These are phyloP conservation scores for Flagelloscypha sp. DNA, from an alignment of 768 basidiomycete genomes.

Conservation along the genomic window DNA sequence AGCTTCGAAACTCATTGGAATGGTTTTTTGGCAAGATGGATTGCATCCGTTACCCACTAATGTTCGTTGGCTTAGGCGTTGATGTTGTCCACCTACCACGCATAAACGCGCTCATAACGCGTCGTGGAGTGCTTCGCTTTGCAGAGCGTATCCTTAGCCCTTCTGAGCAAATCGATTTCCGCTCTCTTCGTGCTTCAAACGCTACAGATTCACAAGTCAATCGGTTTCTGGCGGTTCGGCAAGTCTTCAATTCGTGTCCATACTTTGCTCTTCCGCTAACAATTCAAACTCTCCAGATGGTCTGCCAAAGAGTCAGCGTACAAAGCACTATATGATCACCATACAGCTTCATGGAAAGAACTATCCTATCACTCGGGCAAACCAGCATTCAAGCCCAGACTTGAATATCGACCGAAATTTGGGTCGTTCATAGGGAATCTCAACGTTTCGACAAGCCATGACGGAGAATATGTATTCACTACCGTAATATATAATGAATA, in stretches of 20 bases:
- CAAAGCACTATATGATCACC: slow-evolving; percentile 67
- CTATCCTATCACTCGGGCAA: slow-evolving; percentile 40
- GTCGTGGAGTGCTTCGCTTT: slow-evolving; percentile 38
- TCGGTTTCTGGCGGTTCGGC: slow-evolving; percentile 71
- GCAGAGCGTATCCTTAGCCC: slow-evolving; percentile 58
- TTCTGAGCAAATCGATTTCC: slow-evolving; percentile 32
- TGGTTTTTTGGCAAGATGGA: slow-evolving; percentile 3
- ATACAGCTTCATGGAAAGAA: slow-evolving; percentile 68
- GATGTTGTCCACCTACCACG: slow-evolving; percentile 69
- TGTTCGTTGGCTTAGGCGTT: slow-evolving; percentile 72
- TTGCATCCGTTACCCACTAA: slow-evolving; percentile 13
- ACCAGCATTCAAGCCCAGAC: slow-evolving; percentile 36
- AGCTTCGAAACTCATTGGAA: slow-evolving; percentile 5
- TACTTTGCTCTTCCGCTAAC: slow-evolving; percentile 1
- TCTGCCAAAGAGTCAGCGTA: slow-evolving; percentile 80
- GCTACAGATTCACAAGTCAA: slow-evolving; percentile 16
- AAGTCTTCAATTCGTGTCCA: slow-evolving; percentile 13
- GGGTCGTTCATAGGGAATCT: slow-evolving; percentile 26
- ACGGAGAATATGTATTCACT: slow-evolving; percentile 68
- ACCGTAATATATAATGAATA: slow-evolving; percentile 38
- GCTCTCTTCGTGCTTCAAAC: slow-evolving; percentile 21
- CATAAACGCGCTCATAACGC: slow-evolving; percentile 42
- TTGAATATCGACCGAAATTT: slow-evolving; percentile 18
- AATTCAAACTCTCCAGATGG: slow-evolving; percentile 44
- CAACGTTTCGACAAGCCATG: slow-evolving; percentile 75